These are phyloP conservation scores for Drosera capensis DNA, from an alignment of 148 eudicot genomes.

Conservation along the genomic window DNA sequence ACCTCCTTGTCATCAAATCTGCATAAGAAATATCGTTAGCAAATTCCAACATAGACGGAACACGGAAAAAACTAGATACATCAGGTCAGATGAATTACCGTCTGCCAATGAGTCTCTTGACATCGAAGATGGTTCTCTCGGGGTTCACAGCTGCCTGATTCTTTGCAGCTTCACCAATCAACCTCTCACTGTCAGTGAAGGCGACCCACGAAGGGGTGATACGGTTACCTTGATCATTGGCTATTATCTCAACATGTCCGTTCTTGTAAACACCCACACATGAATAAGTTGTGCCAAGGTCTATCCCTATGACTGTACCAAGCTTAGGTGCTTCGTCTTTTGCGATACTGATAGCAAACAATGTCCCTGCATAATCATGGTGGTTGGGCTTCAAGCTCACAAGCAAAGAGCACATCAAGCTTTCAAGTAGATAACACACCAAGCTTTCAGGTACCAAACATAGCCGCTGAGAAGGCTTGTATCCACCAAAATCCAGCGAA, in stretches of 20 bases:
- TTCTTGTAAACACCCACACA: conserved; percentile 3
- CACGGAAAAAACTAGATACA: neutral
- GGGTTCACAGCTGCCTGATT: conserved; percentile 4
- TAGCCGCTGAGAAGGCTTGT: too few relatives aligned
- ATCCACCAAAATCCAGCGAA: too few relatives aligned
- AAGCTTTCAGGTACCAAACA: too few relatives aligned
- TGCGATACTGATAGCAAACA: conserved; percentile 1
- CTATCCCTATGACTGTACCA: conserved; percentile 3
- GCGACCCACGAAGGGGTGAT: conserved; percentile 5
- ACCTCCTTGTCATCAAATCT: conserved; percentile 30
- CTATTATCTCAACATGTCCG: conserved; percentile 3
- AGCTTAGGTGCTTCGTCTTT: conserved; percentile 3
- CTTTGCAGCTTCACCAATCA: conserved; percentile 4
- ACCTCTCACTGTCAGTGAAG: conserved; percentile 3
- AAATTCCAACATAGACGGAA: neutral
- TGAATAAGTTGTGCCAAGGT: conserved; percentile 4
- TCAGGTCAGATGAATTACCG: neutral
- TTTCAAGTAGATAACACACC: too few relatives aligned
- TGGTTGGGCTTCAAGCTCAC: neutral
- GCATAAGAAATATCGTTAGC: neutral
- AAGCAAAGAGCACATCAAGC: neutral
- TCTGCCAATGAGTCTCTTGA: conserved; percentile 3
- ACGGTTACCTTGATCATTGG: conserved; percentile 7
- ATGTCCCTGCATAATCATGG: neutral
- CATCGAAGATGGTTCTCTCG: conserved; percentile 1